A percentile compares a stretch with the other conserved stretches of the same genome.
phyloP scores from a whole-genome alignment of 1,284 basidiomycete genomes.

The Erythrobasidium hasegawianum region DNA sequence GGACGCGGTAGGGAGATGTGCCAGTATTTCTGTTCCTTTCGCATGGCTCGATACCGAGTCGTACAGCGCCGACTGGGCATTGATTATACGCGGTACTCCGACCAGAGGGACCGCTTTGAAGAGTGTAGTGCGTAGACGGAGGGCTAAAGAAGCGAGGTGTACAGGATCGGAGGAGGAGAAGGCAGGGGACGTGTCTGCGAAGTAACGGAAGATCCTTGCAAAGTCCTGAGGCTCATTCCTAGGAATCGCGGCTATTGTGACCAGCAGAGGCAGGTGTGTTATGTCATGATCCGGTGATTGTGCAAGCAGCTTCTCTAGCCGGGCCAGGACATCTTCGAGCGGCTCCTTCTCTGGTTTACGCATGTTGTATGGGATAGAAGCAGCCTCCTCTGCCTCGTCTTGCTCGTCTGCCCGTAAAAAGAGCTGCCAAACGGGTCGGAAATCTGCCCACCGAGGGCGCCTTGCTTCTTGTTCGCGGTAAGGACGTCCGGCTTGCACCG shows the following conservation, averaged over 20 bases:
- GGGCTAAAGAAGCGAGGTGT: conserved; percentile 7
- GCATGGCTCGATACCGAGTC: conserved; percentile 12
- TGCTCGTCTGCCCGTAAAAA: too few species aligned
- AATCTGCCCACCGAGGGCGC: too few species aligned
- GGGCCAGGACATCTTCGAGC: conserved; percentile 26
- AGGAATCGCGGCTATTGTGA: conserved; percentile 17
- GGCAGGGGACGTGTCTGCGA: neutral
- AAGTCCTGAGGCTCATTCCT: conserved; percentile 30
- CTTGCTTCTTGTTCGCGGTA: too few species aligned
- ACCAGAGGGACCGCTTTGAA: conserved; percentile 34
- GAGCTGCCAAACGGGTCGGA: too few species aligned
- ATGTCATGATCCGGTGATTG: neutral
- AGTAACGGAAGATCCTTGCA: conserved; percentile 25
- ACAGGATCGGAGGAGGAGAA: neutral
- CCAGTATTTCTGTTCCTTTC: conserved; percentile 1
- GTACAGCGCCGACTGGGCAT: conserved; percentile 22
- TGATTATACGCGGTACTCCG: conserved; percentile 30
- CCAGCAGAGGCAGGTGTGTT: conserved; percentile 27
- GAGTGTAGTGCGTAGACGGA: conserved; percentile 28
- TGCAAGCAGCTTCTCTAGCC: conserved; percentile 5
- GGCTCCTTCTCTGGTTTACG: conserved; percentile 6
- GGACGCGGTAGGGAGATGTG: conserved; percentile 10
- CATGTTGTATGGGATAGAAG: neutral
- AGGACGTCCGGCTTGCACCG: too few species aligned
- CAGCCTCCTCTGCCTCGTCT: too few species aligned